Base-by-base conservation (phyloP, 2,329 filamentous ascomycete species). In the Ramichloridium luteum region DNA sequence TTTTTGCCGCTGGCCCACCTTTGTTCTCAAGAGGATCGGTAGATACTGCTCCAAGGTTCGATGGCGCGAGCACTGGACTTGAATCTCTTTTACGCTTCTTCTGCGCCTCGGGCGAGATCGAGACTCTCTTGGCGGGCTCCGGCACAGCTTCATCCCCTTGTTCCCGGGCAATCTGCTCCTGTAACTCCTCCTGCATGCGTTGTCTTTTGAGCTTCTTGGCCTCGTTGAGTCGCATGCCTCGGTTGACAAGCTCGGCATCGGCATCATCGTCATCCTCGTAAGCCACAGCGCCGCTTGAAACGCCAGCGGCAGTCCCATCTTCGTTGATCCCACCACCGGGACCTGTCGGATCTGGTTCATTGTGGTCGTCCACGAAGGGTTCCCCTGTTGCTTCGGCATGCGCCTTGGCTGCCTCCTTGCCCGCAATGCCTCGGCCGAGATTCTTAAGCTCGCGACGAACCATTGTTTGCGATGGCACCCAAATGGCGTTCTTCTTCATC, bases 401-500 rank as follows among this genome's bases (percentile, higher is more conserved):
- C 46, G 68, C 68, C 25, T 44, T 50, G 8, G 54, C 54, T 13
- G 49, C 47, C 25, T 65, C 59, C 39, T 60, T 66, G 33, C 55
- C 57, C 27, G 48, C 49, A 17, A 54, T 45, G 16, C 63, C 64
- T 31, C 82, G 74, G 1, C 76, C 76, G 12, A 83, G 67, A 13
- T 65, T 64, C 51, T 80, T 80, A 1, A 90, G 68, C 55, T 88
- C 81, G 16, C 81, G 68, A 11, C 79, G 72, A 41, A 88, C 81
- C 82, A 90, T 90, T 0, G 82, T 86, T 46, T 83, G 79, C 40
- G 80, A 86, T 0, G 82, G 82, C 3, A 73, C 76, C 82, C 82
- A 90, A 4, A 81, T 77, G 0, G 81, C 79, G 49, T 90, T 90
- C 65, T 90, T 90, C 68, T 90, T 90, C 82, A 90, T 90, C 12